Base-by-base conservation (phyloP, 768 basidiomycete species). In the Hysterangium stoloniferum region DNA sequence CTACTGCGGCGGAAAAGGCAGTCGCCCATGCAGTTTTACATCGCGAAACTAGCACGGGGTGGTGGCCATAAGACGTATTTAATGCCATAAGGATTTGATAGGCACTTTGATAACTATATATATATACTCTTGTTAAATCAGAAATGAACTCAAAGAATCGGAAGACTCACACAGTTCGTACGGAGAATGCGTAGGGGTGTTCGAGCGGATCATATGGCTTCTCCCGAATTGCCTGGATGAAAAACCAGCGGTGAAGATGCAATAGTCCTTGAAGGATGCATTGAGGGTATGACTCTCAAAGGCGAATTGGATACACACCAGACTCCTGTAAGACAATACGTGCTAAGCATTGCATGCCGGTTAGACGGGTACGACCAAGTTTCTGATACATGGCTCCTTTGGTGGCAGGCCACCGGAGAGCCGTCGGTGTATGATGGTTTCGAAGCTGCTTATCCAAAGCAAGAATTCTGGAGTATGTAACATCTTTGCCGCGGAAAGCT, bases 371-470 rank as follows among this genome's bases (percentile, higher is more conserved):
- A 13, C 49, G 37, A n/a, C 36, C 49, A 12, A 51, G 37, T 35
- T 51, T 51, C 40, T 51, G 49, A 20, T 51, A 51, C 41, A 51
- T 33, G 9, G 49, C 49, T 41, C 49, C 49, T 25, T 51, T 51
- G 24, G 49, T 51, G n/a, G 49, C 28, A 27, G 49, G 49, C 49
- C 49, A 51, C 25, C 49, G 49, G 19, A 51, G 49, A 31, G 49
- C 20, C 4, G 15, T 31, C 34, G 49, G 49, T 4, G 25, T 51
- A 31, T 17, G 41, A 19, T 51, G 49, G 31, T 51, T 22, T 27
- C 49, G 49, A 8, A 51, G 28, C 31, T 51, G 49, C 27, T 51
- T 51, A 6, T 51, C 49, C 8, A 51, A 31, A 9, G 49, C 37
- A 22, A 51, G 37, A 27, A 51, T 51, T 11, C 40, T 37, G 19